phyloP scores from a whole-genome alignment of 1,284 basidiomycete genomes.

The Porphyrellus sp. region DNA sequence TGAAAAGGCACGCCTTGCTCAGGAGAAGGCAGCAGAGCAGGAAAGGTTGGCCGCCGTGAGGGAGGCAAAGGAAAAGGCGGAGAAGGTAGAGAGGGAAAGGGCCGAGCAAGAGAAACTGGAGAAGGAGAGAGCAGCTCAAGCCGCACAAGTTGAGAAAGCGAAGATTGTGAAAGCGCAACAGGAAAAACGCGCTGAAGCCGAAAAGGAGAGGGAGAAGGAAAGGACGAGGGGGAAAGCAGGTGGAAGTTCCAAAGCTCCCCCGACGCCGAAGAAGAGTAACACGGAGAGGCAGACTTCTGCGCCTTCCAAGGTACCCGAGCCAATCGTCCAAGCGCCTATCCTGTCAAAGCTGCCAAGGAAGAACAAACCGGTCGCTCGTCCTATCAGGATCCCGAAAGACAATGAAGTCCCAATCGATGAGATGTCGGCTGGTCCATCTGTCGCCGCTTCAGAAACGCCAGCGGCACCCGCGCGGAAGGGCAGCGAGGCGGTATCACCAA shows the following conservation, averaged over 20 bases:
- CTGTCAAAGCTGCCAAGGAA: conserved; percentile 80
- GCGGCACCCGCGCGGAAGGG: conserved; percentile 37
- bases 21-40: conserved; percentile 43
- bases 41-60: conserved; percentile 42
- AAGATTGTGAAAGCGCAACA: conserved; percentile 34
- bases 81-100: conserved; percentile 38
- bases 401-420: conserved; percentile 47
- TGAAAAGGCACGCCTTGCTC: conserved; percentile 43
- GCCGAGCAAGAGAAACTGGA: conserved; percentile 38
- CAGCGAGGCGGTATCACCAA: conserved; percentile 39
- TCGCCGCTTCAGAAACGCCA: conserved; percentile 44
- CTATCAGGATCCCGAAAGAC: conserved; percentile 58
- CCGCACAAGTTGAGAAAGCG: conserved; percentile 36
- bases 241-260: conserved; percentile 32
- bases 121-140: conserved; percentile 35
- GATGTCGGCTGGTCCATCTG: conserved; percentile 42
- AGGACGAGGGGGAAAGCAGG: conserved; percentile 33
- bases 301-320: conserved; percentile 33
- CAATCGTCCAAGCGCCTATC: conserved; percentile 58
- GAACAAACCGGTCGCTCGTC: conserved; percentile 61
- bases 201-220: conserved; percentile 35
- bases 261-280: conserved; percentile 20
- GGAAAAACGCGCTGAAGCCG: conserved; percentile 31
- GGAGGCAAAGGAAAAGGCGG: conserved; percentile 41
- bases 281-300: conserved; percentile 23